Evolutionary conservation across 2,329 filamentous ascomycete genomes (phyloP), one percentile per base, ranked within the genome.

Genomic region (Drechslera avenae): DNA sequence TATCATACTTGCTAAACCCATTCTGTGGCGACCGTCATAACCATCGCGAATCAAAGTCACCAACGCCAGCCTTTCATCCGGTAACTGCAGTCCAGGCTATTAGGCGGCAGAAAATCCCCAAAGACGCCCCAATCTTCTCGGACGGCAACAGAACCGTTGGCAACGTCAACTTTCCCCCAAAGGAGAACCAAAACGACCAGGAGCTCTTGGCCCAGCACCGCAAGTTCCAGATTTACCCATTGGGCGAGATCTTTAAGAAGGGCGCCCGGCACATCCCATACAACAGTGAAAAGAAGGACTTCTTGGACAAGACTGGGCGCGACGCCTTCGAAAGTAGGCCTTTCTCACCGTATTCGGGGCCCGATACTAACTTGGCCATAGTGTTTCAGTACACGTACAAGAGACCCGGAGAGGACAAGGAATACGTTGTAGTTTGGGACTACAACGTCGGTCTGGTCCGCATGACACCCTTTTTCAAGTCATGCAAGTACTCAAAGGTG

Each of bases 401-500:
- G 60, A 71, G 88, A 3, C 89, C 89, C 0, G 84, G 81, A 9
- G 83, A 72, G 0, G 81, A 86, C 2, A 81, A 80, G 56, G 79
- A 83, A 44, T 92, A 88, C 71, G 84, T 83, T 1, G 86, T 97
- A 54, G 91, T 97, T 84, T 99, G 94, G 94, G 94, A 99, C 73
- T 97, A 97, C 77, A 93, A 95, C 64, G 85, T 93, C 55, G 94
- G 94, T 7, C 86, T 97, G 23, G 92, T 97, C 56, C 87, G 93
- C 55, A 95, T 96, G 74, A 97, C 92, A 2, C 89, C 91, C 21
- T 90, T 97, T 69, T 97, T 97, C 82, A 96, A 96, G 73, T 91
- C 89, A 60, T 87, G 87, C 70, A 86, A 88, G 57, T 93, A 93
- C 68, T 83, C 87, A 58, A 99, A 99, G 85, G 93, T 91, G 71